Evolutionary conservation across 352 stramenopile species (phyloP), one percentile per base, ranked within the genome.

Genomic region (Globisporangium canariense): DNA sequence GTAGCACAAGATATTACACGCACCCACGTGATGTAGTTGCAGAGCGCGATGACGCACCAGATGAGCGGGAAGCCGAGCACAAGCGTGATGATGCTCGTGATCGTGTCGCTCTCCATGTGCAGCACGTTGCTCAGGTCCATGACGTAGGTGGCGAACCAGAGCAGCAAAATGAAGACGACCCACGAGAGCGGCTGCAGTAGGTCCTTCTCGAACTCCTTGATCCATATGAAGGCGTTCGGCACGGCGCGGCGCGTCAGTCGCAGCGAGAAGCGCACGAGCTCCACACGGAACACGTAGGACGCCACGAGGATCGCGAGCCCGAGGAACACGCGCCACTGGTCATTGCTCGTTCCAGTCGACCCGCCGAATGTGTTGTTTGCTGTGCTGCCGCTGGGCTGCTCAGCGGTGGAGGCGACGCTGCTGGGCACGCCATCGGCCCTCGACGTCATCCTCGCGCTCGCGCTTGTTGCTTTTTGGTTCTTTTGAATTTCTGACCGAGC

Each of bases 191-290:
- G 86, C 36, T 75, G 71, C 58, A 91, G 53, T 25, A 95, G 69
- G 64, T 78, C 88, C 60, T 93, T 93, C 64, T 95, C 86, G 62
- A 95, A 93, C 74, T 95, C 81, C 41, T 86, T 82, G 53, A 95
- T 76, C 79, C 80, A 93, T n/a, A 82, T 75, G 54, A 86, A 76
- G 32, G 84, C 69, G 45, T 72, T 71, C 2, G 84, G 82, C 20
- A 89, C 36, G 22, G 81, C 76, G 18, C 86, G 84, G n/a, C 82
- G 76, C 64, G 69, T 71, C 8, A 95, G 69, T 14, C 77, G 78
- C 53, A 95, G 71, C 46, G 78, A 84, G 66, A 93, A 90, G 28
- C 81, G 84, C 46, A 95, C 81, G 32, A 90, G 63, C 70, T 92
- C 84, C 36, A 91, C 72, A 58, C 86, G 86, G 47, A 95, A 81